A percentile compares a stretch with the other conserved stretches of the same genome.
Evolutionary conservation across 495 filamentous ascomycete genomes (phyloP).

Genomic region (Penicillium crystallinum): DNA sequence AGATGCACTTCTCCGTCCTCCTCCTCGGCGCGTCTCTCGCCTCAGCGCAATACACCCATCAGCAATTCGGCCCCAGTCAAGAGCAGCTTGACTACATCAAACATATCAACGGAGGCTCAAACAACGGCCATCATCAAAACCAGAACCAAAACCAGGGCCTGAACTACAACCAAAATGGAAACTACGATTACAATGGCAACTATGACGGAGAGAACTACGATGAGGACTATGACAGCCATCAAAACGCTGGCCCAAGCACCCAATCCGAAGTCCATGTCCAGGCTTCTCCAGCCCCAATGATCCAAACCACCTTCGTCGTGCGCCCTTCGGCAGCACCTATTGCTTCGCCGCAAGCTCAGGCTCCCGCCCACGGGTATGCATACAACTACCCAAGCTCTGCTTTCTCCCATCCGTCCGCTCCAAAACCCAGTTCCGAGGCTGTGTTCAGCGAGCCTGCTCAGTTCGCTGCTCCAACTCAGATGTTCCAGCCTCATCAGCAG

Average conservation of each 20-base stretch:
- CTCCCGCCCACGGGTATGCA: no score
- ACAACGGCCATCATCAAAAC: background rate
- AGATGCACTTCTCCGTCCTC: constrained; percentile 16
- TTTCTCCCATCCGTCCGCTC: no score
- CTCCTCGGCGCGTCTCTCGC: constrained; percentile 7
- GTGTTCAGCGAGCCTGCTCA: no score
- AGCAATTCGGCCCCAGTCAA: background rate
- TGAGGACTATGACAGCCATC: background rate
- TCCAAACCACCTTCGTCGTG: background rate
- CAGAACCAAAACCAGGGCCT: background rate
- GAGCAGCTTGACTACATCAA: background rate
- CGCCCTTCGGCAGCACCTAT: background rate
- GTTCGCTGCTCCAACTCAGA: no score
- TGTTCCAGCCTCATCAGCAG: no score
- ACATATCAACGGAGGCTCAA: background rate
- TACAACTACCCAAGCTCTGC: no score
- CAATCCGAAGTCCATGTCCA: background rate
- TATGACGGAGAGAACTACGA: background rate
- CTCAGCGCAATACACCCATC: background rate
- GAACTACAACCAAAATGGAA: background rate
- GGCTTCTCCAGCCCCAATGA: background rate
- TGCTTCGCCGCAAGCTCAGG: background rate
- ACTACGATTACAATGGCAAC: background rate
- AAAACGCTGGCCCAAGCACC: background rate
- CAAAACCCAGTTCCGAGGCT: no score